phyloP scores from a whole-genome alignment of 1,284 basidiomycete genomes.

The Papiliotrema terrestris region DNA sequence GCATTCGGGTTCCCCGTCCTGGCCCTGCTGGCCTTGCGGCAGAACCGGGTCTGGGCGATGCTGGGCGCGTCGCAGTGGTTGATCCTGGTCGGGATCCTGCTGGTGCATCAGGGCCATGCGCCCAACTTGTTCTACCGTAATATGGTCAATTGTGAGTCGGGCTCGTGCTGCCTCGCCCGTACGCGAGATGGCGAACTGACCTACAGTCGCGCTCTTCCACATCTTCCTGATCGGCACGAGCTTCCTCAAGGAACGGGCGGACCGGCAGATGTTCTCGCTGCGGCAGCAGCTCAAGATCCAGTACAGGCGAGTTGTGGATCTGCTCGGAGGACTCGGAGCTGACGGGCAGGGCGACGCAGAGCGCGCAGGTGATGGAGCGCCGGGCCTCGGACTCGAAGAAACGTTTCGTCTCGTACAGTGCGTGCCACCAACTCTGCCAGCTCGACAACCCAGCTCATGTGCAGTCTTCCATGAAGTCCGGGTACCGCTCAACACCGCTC shows the following conservation, averaged over 20 bases:
- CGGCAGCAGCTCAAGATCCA: slow-evolving; percentile 72
- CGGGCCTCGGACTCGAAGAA: slow-evolving; percentile 72
- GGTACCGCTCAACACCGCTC: slow-evolving; percentile 84
- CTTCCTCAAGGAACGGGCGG: slow-evolving; percentile 53
- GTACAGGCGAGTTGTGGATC: slow-evolving; percentile 17
- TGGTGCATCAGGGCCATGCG: slow-evolving; percentile 37
- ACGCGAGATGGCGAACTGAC: neutral
- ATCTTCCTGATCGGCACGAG: slow-evolving; percentile 43
- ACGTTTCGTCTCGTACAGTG: slow-evolving; percentile 72
- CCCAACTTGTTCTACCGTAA: slow-evolving; percentile 50
- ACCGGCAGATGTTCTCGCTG: slow-evolving; percentile 61
- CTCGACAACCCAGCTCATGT: slow-evolving; percentile 17
- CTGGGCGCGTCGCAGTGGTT: slow-evolving; percentile 58
- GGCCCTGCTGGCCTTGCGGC: slow-evolving; percentile 69
- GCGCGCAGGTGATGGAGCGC: slow-evolving; percentile 78
- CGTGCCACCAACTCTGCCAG: slow-evolving; percentile 57
- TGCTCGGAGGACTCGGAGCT: neutral
- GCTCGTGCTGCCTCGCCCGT: neutral
- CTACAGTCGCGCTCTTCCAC: slow-evolving; percentile 40
- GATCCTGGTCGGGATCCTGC: slow-evolving; percentile 57
- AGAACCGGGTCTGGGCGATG: slow-evolving; percentile 64
- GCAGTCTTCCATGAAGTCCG: slow-evolving; percentile 61
- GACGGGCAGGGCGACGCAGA: slow-evolving; percentile 60
- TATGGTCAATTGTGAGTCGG: slow-evolving; percentile 39
- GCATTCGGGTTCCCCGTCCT: slow-evolving; percentile 67